Evolutionary conservation across 139 green algal species (phyloP).

Genomic region (Chlamydomonas schloesseri): DNA sequence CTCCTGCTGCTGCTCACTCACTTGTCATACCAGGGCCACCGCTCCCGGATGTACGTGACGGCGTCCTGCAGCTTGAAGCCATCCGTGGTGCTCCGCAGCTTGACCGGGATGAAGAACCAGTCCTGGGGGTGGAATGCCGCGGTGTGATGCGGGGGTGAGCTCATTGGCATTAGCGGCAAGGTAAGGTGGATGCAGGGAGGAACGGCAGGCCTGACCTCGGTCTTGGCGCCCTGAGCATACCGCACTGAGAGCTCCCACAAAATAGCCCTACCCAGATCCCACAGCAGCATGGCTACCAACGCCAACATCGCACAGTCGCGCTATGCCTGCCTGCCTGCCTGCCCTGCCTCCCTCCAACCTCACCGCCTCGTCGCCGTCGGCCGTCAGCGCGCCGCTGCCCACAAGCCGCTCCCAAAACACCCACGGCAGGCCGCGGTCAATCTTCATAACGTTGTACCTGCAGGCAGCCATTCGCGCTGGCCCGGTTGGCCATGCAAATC

Average conservation of each 20-base stretch:
- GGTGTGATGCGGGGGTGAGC: background rate
- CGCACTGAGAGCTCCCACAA: too few relatives aligned
- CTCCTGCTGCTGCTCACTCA: too few relatives aligned
- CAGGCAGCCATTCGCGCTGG: too few relatives aligned
- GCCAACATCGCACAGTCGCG: too few relatives aligned
- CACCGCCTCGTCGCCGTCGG: slow-evolving; percentile 32
- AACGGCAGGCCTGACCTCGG: background rate
- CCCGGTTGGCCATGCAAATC: too few relatives aligned
- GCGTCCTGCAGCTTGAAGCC: slow-evolving; percentile 9
- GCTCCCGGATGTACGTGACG: slow-evolving; percentile 11
- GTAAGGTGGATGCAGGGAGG: background rate
- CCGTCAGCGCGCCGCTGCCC: slow-evolving; percentile 9
- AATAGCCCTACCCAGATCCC: too few relatives aligned
- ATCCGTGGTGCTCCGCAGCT: slow-evolving; percentile 18
- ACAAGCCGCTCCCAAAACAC: slow-evolving; percentile 42
- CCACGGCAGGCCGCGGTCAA: slow-evolving; percentile 12
- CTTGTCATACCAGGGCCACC: slow-evolving; percentile 48
- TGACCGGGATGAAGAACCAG: slow-evolving; percentile 54
- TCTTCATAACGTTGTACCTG: slow-evolving; percentile 1
- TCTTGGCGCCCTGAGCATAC: too few relatives aligned
- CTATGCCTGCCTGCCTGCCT: too few relatives aligned
- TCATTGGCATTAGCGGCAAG: too few relatives aligned
- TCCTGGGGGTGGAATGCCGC: slow-evolving; percentile 28
- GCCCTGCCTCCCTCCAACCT: background rate
- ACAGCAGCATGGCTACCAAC: too few relatives aligned